Evolutionary conservation across 2,329 filamentous ascomycete species (phyloP), one percentile per base, ranked within the genome.

Genomic region (Claviceps maximensis): DNA sequence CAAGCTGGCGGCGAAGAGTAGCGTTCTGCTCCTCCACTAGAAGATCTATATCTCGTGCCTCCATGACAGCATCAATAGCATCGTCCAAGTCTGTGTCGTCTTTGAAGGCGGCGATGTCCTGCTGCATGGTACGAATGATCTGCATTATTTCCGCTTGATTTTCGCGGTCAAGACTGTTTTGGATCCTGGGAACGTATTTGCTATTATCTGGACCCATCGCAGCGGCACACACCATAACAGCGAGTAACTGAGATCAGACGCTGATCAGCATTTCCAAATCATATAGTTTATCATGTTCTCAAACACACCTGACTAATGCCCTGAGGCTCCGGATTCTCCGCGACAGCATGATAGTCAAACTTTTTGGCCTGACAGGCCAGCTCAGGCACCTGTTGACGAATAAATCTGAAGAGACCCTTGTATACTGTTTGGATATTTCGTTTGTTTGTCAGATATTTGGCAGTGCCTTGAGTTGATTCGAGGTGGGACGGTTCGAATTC

Each of bases 191-290:
- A 46, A 84, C 73, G 61, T 81, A 82, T 60, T 69, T 69, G 36
- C 72, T 71, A 53, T 74, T 74, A 52, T 79, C 75, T 27, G 78
- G 75, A 13, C 80, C 81, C 62, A 77, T 74, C 57, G 82, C 76
- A 27, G 79, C 79, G n/a, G 82, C 69, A 15, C 65, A 76, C 23
- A 86, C 71, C 62, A 85, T 75, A 53, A 85, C 72, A 54, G 80
- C 79, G 44, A 86, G 70, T 50, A 86, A 71, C 71, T 84, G 71
- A 53, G 71, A 67, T 41, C 47, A 58, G 44, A 36, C 15, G 7
- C 10, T 17, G 27, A 41, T 55, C 4, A 50, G 52, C 25, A 48
- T n/a, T 36, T 36, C 27, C 15, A 7, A 23, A 27, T 19, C 29
- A 25, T 13, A 52, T 69, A 63, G 58, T 66, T 58, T 7, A 40